Evolutionary conservation across 192 early-diverging fungal species (phyloP).

Genomic region (Thamnidium elegans): DNA sequence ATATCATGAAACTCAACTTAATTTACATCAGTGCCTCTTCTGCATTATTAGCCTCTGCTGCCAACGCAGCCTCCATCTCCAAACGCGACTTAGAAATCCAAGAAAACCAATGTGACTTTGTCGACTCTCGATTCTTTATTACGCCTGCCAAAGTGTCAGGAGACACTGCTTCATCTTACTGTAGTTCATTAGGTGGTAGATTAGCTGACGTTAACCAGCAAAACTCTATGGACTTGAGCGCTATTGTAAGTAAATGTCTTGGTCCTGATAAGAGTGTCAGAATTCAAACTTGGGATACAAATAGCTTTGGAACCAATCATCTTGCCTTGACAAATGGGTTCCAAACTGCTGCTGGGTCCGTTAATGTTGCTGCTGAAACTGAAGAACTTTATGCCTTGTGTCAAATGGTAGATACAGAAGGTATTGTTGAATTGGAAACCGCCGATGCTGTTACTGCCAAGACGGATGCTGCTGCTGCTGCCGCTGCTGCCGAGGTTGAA

Average conservation of each 20-base stretch:
- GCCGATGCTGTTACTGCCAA: background rate
- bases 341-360: background rate
- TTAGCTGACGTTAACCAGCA: background rate
- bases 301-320: background rate
- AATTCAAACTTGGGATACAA: slow-evolving; percentile 5
- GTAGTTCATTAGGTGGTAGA: background rate
- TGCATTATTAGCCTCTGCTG: background rate
- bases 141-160: background rate
- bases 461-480: background rate
- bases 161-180: background rate
- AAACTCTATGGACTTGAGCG: background rate
- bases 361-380: background rate
- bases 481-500: background rate
- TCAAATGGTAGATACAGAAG: background rate
- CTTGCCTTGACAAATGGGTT: background rate
- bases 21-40: background rate
- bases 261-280: background rate
- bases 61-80: background rate
- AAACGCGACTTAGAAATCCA: background rate
- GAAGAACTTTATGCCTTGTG: background rate
- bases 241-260: background rate
- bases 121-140: background rate
- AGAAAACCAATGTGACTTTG: background rate
- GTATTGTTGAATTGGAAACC: background rate
- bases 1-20: background rate